Base-by-base conservation (phyloP, 352 stramenopile species). In the Phytopythium sindhum region DNA sequence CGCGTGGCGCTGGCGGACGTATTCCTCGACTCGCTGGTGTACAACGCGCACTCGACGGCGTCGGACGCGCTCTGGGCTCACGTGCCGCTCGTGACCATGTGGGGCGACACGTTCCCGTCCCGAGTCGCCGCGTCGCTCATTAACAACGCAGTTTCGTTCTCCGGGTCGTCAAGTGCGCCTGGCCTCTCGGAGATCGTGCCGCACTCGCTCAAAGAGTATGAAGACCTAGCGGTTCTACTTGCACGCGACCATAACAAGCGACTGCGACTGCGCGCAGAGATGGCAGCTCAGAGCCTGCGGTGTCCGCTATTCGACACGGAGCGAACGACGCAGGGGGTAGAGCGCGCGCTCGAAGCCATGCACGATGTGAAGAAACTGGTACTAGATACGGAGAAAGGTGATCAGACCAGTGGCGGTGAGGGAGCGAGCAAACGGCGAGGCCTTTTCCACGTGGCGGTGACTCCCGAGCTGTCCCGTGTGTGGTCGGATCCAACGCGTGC, bases 1-100 rank as follows among this genome's bases (percentile, higher is more conserved):
- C 81, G 96, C 12, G 67, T 98, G 14, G 67, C 66, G 7, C 44
- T 80, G 15, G 90, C 86, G 0, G 95, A 99, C 68, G 24, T 98
- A 5, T 98, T 98, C 57, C 68, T 99, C n/a, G 96, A 99, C 67
- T 97, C 94, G 17, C 86, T 98, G 48, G 72, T 96, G 10, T 99
- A 99, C 76, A 97, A 95, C 47, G 96, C 96, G n/a, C 97, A 99
- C 67, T 98, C 95, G 15, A 97, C 97, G 2, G 96, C 93, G 19
- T 79, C 84, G 21, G 96, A 99, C 61, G 86, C 87, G 23, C 73
- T 99, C 0, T 97, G 83, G 76, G 76, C 86, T 1, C 81, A 89
- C 54, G 73, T 98, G 10, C 95, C 96, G 1, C 77, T 98, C 41
- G 72, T 98, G 26, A 97, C 93, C 15, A 56, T 97, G 29, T 85